A percentile compares a stretch with the other conserved stretches of the same genome.
phyloP scores from a whole-genome alignment of 2,329 filamentous ascomycete genomes.

The Colletotrichum sp. region DNA sequence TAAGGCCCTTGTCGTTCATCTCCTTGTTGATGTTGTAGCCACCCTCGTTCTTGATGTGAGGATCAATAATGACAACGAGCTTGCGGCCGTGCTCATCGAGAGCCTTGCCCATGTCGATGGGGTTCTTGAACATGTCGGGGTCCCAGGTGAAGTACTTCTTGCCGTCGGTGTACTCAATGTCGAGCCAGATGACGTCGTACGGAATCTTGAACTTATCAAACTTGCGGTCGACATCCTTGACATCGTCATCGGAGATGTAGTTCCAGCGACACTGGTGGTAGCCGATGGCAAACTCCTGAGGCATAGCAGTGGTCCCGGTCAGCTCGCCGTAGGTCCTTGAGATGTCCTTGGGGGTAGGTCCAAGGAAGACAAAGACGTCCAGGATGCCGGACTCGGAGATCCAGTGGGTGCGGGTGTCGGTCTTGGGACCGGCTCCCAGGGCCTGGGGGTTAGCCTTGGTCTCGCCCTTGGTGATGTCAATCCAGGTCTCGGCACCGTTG shows the following conservation, averaged over 20 bases:
- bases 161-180: constrained; percentile 96
- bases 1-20: constrained; percentile 82
- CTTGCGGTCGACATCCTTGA: constrained; percentile 93
- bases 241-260: constrained; percentile 95
- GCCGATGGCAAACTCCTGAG: constrained; percentile 88
- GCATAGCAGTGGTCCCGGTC: constrained; percentile 89
- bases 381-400: constrained; percentile 90
- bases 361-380: constrained; percentile 94
- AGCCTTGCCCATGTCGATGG: constrained; percentile 85
- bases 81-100: constrained; percentile 86
- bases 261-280: constrained; percentile 99
- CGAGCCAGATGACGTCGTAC: constrained; percentile 98
- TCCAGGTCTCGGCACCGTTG: constrained; percentile 96
- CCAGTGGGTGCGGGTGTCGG: constrained; percentile 91
- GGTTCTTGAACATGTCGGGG: constrained; percentile 83
- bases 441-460: constrained; percentile 76
- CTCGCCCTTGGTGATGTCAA: constrained; percentile 88
- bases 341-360: constrained; percentile 83
- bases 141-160: constrained; percentile 99
- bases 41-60: constrained; percentile 93
- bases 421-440: constrained; percentile 72
- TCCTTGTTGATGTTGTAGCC: constrained; percentile 80
- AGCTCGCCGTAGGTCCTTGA: constrained; percentile 85
- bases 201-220: constrained; percentile 96
- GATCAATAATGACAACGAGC: constrained; percentile 93